Evolutionary conservation across 2,329 filamentous ascomycete genomes (phyloP).

Genomic region (Septoria linicola): DNA sequence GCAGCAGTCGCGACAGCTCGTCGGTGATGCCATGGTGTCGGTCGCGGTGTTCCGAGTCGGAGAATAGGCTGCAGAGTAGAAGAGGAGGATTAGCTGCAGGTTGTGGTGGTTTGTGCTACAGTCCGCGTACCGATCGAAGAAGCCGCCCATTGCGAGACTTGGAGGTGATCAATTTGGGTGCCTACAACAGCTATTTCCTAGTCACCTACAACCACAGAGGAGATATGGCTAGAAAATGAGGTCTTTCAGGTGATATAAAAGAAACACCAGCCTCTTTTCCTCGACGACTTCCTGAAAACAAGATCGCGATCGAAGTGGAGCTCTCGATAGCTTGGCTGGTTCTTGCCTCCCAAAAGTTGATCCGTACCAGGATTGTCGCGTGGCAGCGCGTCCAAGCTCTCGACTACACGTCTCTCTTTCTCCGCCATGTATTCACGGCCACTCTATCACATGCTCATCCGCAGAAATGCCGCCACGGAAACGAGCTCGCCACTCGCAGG

Average conservation of each 20-base stretch:
- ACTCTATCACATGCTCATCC: not conserved
- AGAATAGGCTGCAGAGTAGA: constrained; percentile 18
- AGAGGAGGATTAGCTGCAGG: not conserved
- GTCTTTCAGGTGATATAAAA: too few species aligned
- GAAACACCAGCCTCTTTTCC: too few species aligned
- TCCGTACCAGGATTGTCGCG: too few species aligned
- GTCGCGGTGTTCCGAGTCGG: constrained; percentile 38
- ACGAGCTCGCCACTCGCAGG: constrained; percentile 57
- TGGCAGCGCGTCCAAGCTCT: too few species aligned
- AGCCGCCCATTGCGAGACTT: constrained; percentile 9
- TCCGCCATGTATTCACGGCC: not conserved
- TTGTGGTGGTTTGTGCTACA: constrained; percentile 1
- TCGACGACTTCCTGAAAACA: too few species aligned
- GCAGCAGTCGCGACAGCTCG: constrained; percentile 56
- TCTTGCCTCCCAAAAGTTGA: too few species aligned
- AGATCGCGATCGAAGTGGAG: too few species aligned
- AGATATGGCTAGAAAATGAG: too few species aligned
- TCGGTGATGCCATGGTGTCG: constrained; percentile 42
- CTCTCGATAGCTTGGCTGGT: too few species aligned
- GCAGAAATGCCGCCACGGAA: constrained; percentile 67
- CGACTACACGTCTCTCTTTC: not conserved
- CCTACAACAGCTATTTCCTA: not conserved
- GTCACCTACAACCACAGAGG: not conserved
- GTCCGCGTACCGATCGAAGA: constrained; percentile 13
- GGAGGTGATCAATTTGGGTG: not conserved